Base-by-base conservation (phyloP, 1,139 yeast genomes). In the Kodamaea alishanica region DNA sequence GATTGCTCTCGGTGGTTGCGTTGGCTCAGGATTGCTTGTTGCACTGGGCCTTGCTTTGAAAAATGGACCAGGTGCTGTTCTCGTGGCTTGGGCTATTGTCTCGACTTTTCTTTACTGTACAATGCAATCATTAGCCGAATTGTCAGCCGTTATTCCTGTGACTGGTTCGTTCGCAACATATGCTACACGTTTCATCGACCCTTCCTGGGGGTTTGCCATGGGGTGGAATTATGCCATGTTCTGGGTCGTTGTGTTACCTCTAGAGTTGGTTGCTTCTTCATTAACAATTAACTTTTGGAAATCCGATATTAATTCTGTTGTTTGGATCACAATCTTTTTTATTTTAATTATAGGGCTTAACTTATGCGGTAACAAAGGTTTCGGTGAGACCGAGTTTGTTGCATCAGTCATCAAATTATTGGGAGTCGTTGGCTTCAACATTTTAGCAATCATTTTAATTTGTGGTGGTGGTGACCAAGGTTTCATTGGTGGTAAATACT, bases 161-260 rank as follows among this genome's bases (percentile, higher is more conserved):
- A 70, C 81, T 24, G 89, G 89, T 51, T 81, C 86, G n/a, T 82
- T 83, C 58, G 77, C 79, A 45, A 79, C 81, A 30, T 80, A 77
- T 55, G 75, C 82, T 48, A 73, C 83, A 3, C 68, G 84, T 46
- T 83, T 83, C 48, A 69, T 82, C 27, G 82, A 80, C 51, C 80
- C 84, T 2, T 73, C 87, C 8, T 78, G 84, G 77, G 89, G 88
- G 31, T 86, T 86, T 58, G 81, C 86, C 29, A 75, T 79, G 67
- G 87, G 84, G 34, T 77, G 81, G 77, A 81, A 81, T 60, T 83
- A 81, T 56, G 79, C 81, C 31, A 58, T 81, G 44, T 81, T 78
- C 60, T 83, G 88, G 89, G 69, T 81, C 12, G 73, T 82, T 39
- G 80, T 81, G 32, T 59, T 83, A 45, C 89, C 90, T 2, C 63